These are phyloP conservation scores for Xylaria cubensis DNA, from an alignment of 495 filamentous ascomycete genomes.

Conservation along the genomic window DNA sequence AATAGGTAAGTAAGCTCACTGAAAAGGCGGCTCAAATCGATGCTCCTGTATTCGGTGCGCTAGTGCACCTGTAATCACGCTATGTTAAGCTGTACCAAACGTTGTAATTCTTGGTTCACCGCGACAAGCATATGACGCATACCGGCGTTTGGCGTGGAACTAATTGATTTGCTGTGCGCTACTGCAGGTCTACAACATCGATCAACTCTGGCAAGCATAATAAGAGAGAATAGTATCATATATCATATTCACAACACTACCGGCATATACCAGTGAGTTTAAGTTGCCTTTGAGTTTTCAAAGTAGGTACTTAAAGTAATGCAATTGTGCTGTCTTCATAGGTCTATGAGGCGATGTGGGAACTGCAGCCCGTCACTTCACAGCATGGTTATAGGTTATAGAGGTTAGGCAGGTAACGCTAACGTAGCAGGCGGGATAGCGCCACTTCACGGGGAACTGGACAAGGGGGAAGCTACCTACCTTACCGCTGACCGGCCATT, in stretches of 20 bases:
- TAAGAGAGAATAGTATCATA: not conserved
- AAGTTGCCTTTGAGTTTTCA: not conserved
- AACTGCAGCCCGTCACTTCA: not conserved
- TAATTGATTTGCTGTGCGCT: not conserved
- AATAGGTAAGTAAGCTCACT: not conserved
- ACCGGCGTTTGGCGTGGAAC: not conserved
- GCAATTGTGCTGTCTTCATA: not conserved
- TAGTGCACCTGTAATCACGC: not conserved
- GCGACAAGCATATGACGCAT: conserved; percentile 7
- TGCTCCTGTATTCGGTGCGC: not conserved
- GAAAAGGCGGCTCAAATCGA: conserved; percentile 19
- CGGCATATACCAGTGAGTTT: not conserved
- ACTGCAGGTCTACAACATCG: not conserved
- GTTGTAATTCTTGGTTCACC: conserved; percentile 7
- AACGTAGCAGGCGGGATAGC: too few relatives aligned
- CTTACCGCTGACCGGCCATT: not conserved
- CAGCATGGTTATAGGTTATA: not conserved
- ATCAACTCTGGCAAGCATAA: not conserved
- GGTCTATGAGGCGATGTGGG: not conserved
- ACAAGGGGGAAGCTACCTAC: not conserved
- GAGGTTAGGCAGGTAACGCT: too few relatives aligned
- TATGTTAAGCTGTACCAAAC: not conserved
- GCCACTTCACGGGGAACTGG: not conserved
- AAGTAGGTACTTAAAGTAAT: not conserved
- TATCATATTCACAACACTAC: not conserved